phyloP scores from a whole-genome alignment of 1,284 basidiomycete species.

The Microbotryomycetes sp. region DNA sequence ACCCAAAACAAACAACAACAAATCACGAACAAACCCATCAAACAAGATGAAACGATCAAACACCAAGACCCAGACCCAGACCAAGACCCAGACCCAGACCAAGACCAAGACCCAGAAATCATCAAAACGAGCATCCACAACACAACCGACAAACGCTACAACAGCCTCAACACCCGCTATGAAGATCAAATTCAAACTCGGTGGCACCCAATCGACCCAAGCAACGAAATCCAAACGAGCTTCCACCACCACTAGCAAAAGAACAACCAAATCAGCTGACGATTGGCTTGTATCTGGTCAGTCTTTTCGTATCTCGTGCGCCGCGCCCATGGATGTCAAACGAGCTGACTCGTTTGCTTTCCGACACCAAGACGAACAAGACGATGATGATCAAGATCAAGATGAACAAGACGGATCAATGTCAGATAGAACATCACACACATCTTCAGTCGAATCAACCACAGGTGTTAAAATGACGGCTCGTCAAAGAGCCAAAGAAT shows the following conservation, averaged over 20 bases:
- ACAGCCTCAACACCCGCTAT: too few relatives aligned
- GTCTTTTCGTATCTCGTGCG: too few relatives aligned
- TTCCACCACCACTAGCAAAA: not conserved
- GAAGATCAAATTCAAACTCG: slow-evolving; percentile 34
- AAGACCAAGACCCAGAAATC: not conserved
- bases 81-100: too few relatives aligned
- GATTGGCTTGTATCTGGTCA: not conserved
- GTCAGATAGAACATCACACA: not conserved
- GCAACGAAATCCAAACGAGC: too few relatives aligned
- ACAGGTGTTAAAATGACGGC: slow-evolving; percentile 13
- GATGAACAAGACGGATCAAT: not conserved
- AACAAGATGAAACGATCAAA: not conserved
- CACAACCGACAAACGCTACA: too few relatives aligned
- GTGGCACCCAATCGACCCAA: not conserved
- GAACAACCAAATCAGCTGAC: not conserved
- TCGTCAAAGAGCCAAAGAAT: slow-evolving; percentile 28
- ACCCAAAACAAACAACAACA: not conserved
- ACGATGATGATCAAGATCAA: not conserved
- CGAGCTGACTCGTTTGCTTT: too few relatives aligned
- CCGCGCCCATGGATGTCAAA: too few relatives aligned
- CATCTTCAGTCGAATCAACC: not conserved
- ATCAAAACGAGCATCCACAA: not conserved
- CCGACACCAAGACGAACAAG: too few relatives aligned
- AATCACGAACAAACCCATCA: not conserved
- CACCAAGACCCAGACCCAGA: too few relatives aligned